phyloP scores from a whole-genome alignment of 1,139 yeast species.

The Nakaseomyces uthaithaninus region DNA sequence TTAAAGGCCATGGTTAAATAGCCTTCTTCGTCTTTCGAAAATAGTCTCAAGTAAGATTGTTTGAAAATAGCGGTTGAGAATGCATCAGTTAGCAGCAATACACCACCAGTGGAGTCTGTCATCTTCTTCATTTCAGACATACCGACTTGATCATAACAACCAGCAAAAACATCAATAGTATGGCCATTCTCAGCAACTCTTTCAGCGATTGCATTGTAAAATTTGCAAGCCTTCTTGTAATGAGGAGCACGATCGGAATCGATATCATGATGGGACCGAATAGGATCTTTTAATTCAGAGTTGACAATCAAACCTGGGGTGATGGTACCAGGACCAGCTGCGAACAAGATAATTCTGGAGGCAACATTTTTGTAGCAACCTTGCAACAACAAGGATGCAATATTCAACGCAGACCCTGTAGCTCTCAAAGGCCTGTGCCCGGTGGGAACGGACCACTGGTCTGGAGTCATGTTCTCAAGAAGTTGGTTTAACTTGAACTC shows the following conservation, averaged over 20 bases:
- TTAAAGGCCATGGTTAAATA: constrained; percentile 80
- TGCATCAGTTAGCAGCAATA: constrained; percentile 83
- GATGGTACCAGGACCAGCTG: constrained; percentile 94
- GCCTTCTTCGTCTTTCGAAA: constrained; percentile 80
- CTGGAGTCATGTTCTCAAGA: constrained; percentile 70
- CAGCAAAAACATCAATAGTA: constrained; percentile 89
- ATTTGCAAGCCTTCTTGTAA: constrained; percentile 82
- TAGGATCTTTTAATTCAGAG: constrained; percentile 85
- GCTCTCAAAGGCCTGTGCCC: constrained; percentile 91
- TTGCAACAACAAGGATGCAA: constrained; percentile 77
- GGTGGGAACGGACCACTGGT: constrained; percentile 88
- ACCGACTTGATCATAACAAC: constrained; percentile 97
- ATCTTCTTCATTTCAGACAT: constrained; percentile 91
- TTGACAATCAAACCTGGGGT: constrained; percentile 95
- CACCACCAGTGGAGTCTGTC: constrained; percentile 90
- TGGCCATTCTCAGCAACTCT: constrained; percentile 75
- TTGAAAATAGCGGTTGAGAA: constrained; percentile 95
- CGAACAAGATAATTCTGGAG: constrained; percentile 81
- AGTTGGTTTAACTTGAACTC: constrained; percentile 80
- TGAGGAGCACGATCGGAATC: constrained; percentile 87
- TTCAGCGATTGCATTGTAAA: constrained; percentile 70
- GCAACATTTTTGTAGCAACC: constrained; percentile 82
- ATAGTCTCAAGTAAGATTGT: constrained; percentile 83
- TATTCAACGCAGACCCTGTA: constrained; percentile 85
- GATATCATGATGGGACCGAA: constrained; percentile 94